Evolutionary conservation across 805 yeast species (phyloP).

Genomic region (Candida xyloterini): DNA sequence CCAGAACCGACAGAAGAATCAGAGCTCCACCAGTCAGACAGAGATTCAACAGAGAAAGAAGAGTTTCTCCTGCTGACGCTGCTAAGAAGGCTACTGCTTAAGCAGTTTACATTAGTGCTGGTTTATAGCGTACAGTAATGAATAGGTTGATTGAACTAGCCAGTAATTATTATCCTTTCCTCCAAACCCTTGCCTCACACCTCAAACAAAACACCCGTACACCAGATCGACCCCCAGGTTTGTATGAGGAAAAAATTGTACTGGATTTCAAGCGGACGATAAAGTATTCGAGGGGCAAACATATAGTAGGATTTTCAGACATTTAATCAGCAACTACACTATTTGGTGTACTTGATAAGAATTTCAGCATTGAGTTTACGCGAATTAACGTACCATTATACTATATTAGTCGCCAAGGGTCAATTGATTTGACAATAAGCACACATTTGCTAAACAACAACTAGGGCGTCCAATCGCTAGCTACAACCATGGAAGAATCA

Average conservation of each 20-base stretch:
- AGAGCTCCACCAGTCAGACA: constrained; percentile 99
- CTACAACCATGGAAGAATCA: constrained; percentile 30
- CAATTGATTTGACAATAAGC: constrained; percentile 5
- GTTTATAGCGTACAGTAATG: constrained; percentile 14
- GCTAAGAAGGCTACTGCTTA: constrained; percentile 77
- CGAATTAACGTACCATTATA: neutral
- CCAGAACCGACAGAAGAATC: constrained; percentile 96
- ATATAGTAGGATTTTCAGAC: constrained; percentile 1
- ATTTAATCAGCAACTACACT: constrained; percentile 3
- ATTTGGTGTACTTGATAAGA: neutral
- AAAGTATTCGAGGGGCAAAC: constrained; percentile 11
- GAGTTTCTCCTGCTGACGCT: constrained; percentile 95
- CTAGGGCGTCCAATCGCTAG: constrained; percentile 2
- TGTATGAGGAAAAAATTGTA: constrained; percentile 10
- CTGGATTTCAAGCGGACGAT: constrained; percentile 10
- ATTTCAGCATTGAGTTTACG: neutral
- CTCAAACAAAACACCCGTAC: constrained; percentile 4
- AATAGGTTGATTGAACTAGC: constrained; percentile 7
- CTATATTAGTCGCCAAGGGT: neutral
- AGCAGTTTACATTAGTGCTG: constrained; percentile 6
- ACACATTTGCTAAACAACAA: constrained; percentile 5
- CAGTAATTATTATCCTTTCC: neutral
- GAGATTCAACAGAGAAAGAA: constrained; percentile 96
- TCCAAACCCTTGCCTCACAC: too few relatives aligned
- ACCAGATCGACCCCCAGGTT: constrained; percentile 5